Percentiles rank a stretch among this genome's conserved stretches.
Evolutionary conservation across 495 filamentous ascomycete genomes (phyloP).

Genomic region (Penicillium lividum): DNA sequence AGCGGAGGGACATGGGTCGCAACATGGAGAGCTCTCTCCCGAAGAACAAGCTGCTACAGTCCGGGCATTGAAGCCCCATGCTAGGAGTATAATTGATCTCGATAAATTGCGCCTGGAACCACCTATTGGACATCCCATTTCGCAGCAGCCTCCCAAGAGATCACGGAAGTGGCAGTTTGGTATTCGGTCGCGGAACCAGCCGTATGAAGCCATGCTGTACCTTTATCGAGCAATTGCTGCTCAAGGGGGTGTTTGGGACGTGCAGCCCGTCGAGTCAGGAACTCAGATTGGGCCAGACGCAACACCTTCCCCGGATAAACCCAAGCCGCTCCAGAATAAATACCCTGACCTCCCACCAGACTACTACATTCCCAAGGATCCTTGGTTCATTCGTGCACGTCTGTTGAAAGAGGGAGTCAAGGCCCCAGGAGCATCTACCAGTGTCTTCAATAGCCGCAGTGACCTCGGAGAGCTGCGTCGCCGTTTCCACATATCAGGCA

Average conservation of each 20-base stretch:
- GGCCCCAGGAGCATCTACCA: constrained; percentile 52
- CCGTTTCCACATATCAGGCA: constrained; percentile 48
- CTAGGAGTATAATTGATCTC: constrained; percentile 59
- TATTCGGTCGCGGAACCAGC: constrained; percentile 89
- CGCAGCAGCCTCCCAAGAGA: constrained; percentile 58
- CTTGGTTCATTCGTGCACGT: constrained; percentile 92
- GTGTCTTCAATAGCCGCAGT: constrained; percentile 57
- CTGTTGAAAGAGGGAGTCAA: constrained; percentile 74
- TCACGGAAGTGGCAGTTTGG: constrained; percentile 95
- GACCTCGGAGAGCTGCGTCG: constrained; percentile 55
- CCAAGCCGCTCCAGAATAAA: constrained; percentile 46
- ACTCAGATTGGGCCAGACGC: constrained; percentile 30
- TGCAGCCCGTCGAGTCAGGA: constrained; percentile 45
- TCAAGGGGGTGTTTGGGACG: constrained; percentile 84
- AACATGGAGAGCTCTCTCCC: constrained; percentile 50
- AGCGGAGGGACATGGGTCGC: constrained; percentile 49
- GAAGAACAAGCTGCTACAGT: constrained; percentile 77
- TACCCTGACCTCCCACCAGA: constrained; percentile 52
- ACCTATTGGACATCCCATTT: constrained; percentile 65
- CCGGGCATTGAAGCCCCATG: constrained; percentile 77
- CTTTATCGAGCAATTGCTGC: constrained; percentile 87
- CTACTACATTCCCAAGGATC: constrained; percentile 85
- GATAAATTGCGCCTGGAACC: constrained; percentile 60
- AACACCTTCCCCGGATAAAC: constrained; percentile 27
- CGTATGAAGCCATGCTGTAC: constrained; percentile 88